Base-by-base conservation (phyloP, 2,329 filamentous ascomycete species). In the Sporothrix brasiliensis region DNA sequence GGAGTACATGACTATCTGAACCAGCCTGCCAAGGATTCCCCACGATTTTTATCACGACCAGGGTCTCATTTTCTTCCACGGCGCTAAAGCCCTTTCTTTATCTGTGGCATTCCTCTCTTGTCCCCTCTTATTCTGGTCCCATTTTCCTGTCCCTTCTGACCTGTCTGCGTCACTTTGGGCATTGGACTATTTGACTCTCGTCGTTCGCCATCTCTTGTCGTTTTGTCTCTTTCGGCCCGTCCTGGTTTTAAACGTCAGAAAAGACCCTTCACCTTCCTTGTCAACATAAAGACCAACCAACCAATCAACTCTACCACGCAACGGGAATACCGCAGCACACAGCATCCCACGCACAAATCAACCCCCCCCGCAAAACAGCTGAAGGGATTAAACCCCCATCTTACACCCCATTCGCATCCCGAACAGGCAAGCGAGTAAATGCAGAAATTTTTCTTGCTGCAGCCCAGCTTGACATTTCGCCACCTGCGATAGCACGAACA, bases 361-460 rank as follows among this genome's bases (percentile, higher is more conserved):
- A n/a, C 19, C 19, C 49, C 27, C 44, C 54, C 47, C 27, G 30
- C 13, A 21, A 61, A 61, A 44, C 34, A 34, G 56, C 56, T 61
- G 56, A 63, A 44, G 58, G 39, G 21, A 41, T 24, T n/a, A 47
- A 54, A 54, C 34, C 52, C 68, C 53, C 44, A 52, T 65, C 56
- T 63, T 56, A 70, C 70, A 71, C 68, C 67, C 67, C 61, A 52
- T 67, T 67, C 19, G 53, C 68, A 61, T 63, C 70, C 70, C 56
- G 63, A 71, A 69, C 24, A 63, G 70, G 70, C 70, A 72, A 72
- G 68, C 68, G 65, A 72, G 54, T 65, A 69, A 56, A 63, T 30
- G 4, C 21, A 67, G 56, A 72, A 70, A 47, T 27, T 63, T 63
- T 58, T 70, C 54, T 70, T 49, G n/a, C 53, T 53, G 65, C 65